Conservation (phyloP, 83 land plant genomes). For the Picea mariana region DNA sequence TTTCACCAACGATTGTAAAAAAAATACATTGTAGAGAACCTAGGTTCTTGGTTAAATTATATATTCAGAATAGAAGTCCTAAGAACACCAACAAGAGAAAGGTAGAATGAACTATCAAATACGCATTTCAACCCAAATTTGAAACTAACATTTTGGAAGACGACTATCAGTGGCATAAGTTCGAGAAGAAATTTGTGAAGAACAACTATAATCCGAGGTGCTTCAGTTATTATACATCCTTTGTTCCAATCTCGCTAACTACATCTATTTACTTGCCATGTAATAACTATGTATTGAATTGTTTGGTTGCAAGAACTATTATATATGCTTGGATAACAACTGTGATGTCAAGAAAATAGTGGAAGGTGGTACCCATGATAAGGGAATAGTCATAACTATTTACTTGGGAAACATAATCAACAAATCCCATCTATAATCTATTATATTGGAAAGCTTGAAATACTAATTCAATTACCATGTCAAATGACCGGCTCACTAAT, state of each 20-base stretch:
- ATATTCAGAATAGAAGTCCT: too few relatives aligned
- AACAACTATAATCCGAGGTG: background rate
- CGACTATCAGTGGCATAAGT: slow-evolving; percentile 55
- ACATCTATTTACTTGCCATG: too few relatives aligned
- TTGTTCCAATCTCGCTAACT: too few relatives aligned
- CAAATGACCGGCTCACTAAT: too few relatives aligned
- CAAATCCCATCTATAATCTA: slow-evolving; percentile 22
- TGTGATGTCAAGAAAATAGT: slow-evolving; percentile 41
- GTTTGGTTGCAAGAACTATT: slow-evolving; percentile 32
- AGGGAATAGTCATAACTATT: slow-evolving; percentile 26
- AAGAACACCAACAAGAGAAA: background rate
- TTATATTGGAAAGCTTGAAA: background rate
- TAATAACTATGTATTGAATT: too few relatives aligned
- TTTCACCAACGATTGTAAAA: too few relatives aligned
- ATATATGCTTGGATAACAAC: slow-evolving; percentile 21
- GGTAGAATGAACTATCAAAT: slow-evolving; percentile 4
- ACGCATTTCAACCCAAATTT: slow-evolving; percentile 41
- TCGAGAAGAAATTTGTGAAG: slow-evolving; percentile 51
- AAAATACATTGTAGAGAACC: too few relatives aligned
- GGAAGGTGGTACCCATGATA: slow-evolving; percentile 22
- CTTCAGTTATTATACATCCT: too few relatives aligned
- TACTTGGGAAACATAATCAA: slow-evolving; percentile 37
- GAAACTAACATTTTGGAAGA: slow-evolving; percentile 45
- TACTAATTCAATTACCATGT: too few relatives aligned
- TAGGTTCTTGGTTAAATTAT: too few relatives aligned